These are phyloP conservation scores for Ceratobasidium theobromae DNA, from an alignment of 1,284 basidiomycete species.

Conservation along the genomic window DNA sequence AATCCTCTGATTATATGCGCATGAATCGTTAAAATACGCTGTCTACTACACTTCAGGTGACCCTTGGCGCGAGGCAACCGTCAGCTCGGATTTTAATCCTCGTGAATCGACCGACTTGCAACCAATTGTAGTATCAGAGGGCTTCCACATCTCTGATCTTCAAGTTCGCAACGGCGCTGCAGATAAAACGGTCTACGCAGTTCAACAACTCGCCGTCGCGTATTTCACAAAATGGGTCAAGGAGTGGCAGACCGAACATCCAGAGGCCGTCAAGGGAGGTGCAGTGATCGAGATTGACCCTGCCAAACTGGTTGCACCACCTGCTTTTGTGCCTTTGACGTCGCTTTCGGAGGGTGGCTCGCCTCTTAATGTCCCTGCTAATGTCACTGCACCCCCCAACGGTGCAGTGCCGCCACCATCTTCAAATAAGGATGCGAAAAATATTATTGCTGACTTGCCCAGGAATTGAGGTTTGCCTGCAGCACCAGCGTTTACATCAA, in stretches of 20 bases:
- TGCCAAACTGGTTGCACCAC: constrained; percentile 10
- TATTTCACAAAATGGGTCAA: constrained; percentile 33
- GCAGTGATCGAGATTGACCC: constrained; percentile 20
- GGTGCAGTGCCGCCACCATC: too few relatives aligned
- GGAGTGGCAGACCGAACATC: constrained; percentile 32
- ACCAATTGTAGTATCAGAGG: constrained; percentile 35
- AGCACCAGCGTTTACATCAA: too few relatives aligned
- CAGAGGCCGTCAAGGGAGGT: constrained; percentile 23
- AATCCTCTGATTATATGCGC: background rate
- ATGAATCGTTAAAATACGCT: background rate
- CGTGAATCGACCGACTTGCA: constrained; percentile 31
- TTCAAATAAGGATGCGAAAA: too few relatives aligned
- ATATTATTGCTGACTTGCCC: too few relatives aligned
- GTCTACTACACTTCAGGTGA: constrained; percentile 11
- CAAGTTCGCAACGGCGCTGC: constrained; percentile 21
- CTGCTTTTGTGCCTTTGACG: constrained; percentile 10
- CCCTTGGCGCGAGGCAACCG: constrained; percentile 32
- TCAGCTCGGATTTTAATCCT: constrained; percentile 32
- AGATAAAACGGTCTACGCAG: constrained; percentile 29
- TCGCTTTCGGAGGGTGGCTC: constrained; percentile 5
- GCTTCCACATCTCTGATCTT: constrained; percentile 35
- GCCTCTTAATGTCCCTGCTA: constrained; percentile 19
- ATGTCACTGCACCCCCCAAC: constrained; percentile 19
- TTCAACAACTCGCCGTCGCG: constrained; percentile 32
- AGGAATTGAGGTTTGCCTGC: too few relatives aligned